Percentiles rank a stretch among this genome's conserved stretches.
Evolutionary conservation across 495 filamentous ascomycete genomes (phyloP).

Genomic region (Neurospora sp.): DNA sequence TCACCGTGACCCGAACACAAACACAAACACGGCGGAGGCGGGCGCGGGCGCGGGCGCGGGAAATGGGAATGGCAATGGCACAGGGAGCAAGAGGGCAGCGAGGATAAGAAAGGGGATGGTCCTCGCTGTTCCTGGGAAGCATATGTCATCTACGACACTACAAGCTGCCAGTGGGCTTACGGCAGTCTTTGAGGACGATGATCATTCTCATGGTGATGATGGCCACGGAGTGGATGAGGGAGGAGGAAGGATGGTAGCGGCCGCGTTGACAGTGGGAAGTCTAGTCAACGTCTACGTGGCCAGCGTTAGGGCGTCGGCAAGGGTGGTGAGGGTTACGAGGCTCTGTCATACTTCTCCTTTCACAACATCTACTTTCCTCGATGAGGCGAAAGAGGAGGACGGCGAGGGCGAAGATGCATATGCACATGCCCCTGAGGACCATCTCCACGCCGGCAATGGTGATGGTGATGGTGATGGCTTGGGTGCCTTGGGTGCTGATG

Average conservation of each 20-base stretch:
- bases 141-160: constrained; percentile 40
- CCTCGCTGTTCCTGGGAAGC: constrained; percentile 45
- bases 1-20: constrained; percentile 1
- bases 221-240: no score
- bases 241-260: constrained; percentile 10
- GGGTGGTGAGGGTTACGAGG: constrained; percentile 38
- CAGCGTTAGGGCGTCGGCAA: constrained; percentile 72
- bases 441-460: constrained; percentile 6
- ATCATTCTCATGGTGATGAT: constrained; percentile 1
- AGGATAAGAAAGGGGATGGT: constrained; percentile 80
- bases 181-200: constrained; percentile 35
- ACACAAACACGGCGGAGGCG: constrained; percentile 1
- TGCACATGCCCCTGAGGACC: constrained; percentile 7
- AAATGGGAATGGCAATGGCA: constrained; percentile 9
- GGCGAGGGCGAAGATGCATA: constrained; percentile 17
- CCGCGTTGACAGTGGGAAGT: constrained; percentile 33
- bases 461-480: neutral
- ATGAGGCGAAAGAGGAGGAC: neutral
- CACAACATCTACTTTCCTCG: neutral
- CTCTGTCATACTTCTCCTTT: neutral
- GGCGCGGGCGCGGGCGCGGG: neutral
- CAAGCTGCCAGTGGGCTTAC: constrained; percentile 47
- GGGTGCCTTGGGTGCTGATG: neutral
- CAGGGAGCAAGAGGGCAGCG: neutral
- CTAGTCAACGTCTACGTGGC: constrained; percentile 75